These are phyloP conservation scores for Catenaria anguillulae DNA, from an alignment of 371 early-diverging fungal species.

Conservation along the genomic window DNA sequence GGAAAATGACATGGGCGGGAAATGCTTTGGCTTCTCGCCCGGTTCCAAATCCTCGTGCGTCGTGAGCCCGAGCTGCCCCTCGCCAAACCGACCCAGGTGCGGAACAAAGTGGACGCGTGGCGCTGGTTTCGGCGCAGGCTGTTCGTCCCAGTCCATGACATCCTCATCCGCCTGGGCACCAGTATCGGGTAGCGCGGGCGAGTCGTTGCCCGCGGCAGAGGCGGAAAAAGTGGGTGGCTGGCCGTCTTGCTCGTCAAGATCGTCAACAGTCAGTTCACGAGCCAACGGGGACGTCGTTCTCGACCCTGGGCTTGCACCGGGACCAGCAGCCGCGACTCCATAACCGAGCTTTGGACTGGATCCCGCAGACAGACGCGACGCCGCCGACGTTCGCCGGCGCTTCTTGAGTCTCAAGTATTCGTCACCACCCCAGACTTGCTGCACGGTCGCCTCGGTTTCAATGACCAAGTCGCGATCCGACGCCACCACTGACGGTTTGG, in stretches of 20 bases:
- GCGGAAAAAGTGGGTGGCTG: no score
- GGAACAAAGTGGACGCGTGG: background rate
- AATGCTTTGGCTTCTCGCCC: background rate
- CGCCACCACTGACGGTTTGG: background rate
- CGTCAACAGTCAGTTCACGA: no score
- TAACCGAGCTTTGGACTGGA: no score
- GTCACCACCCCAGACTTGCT: background rate
- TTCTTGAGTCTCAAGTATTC: background rate
- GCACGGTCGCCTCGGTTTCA: background rate
- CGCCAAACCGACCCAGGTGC: constrained; percentile 1
- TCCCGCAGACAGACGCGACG: no score
- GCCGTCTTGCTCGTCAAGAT: no score
- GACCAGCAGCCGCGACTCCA: no score
- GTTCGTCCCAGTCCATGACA: background rate
- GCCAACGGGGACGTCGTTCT: no score
- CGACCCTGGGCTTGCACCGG: no score
- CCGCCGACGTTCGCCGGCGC: no score
- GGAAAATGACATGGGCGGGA: background rate
- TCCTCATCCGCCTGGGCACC: background rate
- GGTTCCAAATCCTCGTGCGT: background rate
- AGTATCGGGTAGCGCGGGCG: background rate
- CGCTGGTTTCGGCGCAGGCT: background rate
- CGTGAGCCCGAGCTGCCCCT: background rate
- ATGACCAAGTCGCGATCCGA: constrained; percentile 4
- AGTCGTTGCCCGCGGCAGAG: background rate